Base-by-base conservation (phyloP, 1,284 basidiomycete genomes). In the Chalciporus sp. region DNA sequence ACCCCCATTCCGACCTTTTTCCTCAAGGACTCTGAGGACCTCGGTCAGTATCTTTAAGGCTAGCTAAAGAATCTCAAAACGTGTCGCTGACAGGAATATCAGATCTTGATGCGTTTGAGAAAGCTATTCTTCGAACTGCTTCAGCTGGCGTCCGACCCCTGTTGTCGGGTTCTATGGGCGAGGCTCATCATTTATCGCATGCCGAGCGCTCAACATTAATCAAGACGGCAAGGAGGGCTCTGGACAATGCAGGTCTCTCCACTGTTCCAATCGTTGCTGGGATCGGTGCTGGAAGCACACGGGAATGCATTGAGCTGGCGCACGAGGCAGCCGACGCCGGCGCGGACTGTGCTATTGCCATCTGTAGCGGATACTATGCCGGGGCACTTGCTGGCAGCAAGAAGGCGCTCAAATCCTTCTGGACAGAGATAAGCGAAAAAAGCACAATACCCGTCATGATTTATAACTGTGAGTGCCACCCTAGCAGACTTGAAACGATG, bases 1-100 rank as follows among this genome's bases (percentile, higher is more conserved):
- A 89, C 90, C 11, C 94, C 94, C 23, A 85, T 94, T 64, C 92
- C 90, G 10, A 86, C 92, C 10, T 95, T 95, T 74, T 94, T 94
- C 75, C 72, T 85, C 42, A 80, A 81, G 8, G 76, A 79, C 40
- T 79, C 84, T 47, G 92, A 95, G 71, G 92, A 95, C 63, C 80
- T 95, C 58, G 92, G 92, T 92, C 64, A 61, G 84, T 64, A 37
- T 20, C 28, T 17, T 49, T 4, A 23, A n/a, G 27, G 14, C 28
- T 42, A 26, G 19, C 47, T 20, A 2, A 23, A 35, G 2, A 29
- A 31, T 31, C 12, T 31, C 45, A 16, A 46, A 49, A 47, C 16
- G 8, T 31, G 4, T 42, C 37, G 23, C 51, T 51, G 16, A 60
- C 33, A 29, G 46, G 33, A 45, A n/a, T 37, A 35, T 44, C 55